Evolutionary conservation across 208 protist species (phyloP).

Genomic region (Acanthamoeba pearcei): DNA sequence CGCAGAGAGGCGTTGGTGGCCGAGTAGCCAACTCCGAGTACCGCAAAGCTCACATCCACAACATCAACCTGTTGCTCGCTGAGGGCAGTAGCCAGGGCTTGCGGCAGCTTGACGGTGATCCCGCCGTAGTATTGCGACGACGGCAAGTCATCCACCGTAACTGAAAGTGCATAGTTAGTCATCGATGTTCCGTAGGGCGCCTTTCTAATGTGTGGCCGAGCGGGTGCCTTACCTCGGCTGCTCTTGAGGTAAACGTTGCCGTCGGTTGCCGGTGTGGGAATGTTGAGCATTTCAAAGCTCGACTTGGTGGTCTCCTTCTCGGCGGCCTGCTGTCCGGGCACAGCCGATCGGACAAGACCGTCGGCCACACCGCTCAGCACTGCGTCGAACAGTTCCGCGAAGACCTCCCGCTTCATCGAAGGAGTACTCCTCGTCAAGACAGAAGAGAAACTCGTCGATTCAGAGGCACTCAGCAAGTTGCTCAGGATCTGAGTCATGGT

Average conservation of each 20-base stretch:
- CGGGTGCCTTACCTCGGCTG: background rate
- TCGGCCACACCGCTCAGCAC: background rate
- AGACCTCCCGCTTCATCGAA: background rate
- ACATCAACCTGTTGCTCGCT: background rate
- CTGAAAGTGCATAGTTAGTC: background rate
- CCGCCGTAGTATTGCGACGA: conserved; percentile 27
- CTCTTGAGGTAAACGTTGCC: conserved; percentile 29
- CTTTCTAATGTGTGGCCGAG: background rate
- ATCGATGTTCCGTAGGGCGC: background rate
- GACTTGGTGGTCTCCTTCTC: conserved; percentile 19
- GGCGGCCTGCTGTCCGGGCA: conserved; percentile 5
- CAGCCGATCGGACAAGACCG: background rate
- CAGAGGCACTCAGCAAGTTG: background rate
- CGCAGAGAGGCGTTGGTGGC: background rate
- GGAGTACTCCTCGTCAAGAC: background rate
- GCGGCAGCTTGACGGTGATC: background rate
- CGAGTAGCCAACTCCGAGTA: background rate
- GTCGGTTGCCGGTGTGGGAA: conserved; percentile 5
- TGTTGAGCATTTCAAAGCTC: conserved; percentile 26
- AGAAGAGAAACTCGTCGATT: background rate
- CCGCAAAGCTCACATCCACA: background rate
- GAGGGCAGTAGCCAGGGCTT: background rate
- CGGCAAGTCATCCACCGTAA: background rate
- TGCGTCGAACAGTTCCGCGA: background rate
- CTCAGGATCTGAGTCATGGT: conserved; percentile 6